Evolutionary conservation across 495 filamentous ascomycete species (phyloP).

Genomic region (Penicillium cosmopolitanum): DNA sequence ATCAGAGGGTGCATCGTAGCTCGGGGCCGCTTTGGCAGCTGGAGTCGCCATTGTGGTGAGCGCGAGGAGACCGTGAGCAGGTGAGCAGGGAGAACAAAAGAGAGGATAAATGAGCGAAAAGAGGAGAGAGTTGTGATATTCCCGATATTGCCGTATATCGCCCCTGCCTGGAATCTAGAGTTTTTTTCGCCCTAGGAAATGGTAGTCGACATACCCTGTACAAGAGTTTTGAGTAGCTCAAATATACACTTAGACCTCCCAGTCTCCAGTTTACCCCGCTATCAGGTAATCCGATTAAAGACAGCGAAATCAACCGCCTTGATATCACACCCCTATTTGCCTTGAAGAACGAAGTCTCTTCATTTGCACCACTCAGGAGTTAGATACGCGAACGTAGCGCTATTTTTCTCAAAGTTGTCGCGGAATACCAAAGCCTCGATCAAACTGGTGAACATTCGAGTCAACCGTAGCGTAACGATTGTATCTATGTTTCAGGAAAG

Average conservation of each 20-base stretch:
- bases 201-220: background rate
- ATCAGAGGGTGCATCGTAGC: background rate
- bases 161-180: conserved; percentile 3
- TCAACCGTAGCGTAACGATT: conserved; percentile 12
- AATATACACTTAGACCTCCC: background rate
- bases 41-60: background rate
- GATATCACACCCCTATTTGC: conserved; percentile 5
- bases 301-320: conserved; percentile 5
- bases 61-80: background rate
- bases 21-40: background rate
- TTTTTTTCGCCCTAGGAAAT: conserved; percentile 6
- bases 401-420: conserved; percentile 7
- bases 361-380: conserved; percentile 8
- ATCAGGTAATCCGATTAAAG: conserved; percentile 8
- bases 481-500: conserved; percentile 14
- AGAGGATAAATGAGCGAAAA: background rate
- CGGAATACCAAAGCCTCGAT: conserved; percentile 3
- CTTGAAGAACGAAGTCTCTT: conserved; percentile 7
- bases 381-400: conserved; percentile 4
- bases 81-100: background rate
- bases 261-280: conserved; percentile 5
- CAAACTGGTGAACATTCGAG: conserved; percentile 4
- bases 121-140: background rate
- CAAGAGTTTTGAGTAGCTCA: background rate
- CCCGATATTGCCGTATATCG: background rate